Evolutionary conservation across 83 land plant genomes (phyloP), one percentile per base, ranked within the genome.

Genomic region (Diphasiastrum complanatum): DNA sequence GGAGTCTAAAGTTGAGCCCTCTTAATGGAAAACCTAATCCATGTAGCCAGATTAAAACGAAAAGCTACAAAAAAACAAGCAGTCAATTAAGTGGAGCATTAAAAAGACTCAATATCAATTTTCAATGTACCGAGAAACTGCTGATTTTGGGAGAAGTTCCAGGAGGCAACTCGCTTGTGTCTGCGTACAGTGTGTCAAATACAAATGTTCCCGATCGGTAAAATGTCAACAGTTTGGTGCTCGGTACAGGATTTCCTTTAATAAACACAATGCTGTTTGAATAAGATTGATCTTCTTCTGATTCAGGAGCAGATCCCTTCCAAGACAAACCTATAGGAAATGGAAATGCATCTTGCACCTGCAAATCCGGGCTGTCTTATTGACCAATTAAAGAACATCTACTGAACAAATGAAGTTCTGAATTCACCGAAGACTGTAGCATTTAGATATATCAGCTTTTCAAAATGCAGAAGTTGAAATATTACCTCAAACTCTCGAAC

Each of bases 321-420:
- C 85, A 83, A 30, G 79, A 67, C 33, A 91, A 37, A 47, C 73
- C 75, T 66, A 91, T 73, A 19, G 83, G 46, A 61, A 80, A 87
- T 4, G 92, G 97, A 37, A 80, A 91, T 19, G 80, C 61, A 60
- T 91, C 97, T 69, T 82, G 74, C 4, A 91, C 95, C 95, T 91
- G 47, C 29, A 63, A 4, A 50, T 18, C 48, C 4, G 48, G 27
- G 65, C 26, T 50, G 26, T 5, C 4, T 11, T 12, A 56, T 56
- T 28, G 10, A 28, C 4, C 30, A 19, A 22, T 24, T 3, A 5
- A 47, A 45, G 4, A 47, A 47, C 25, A 51, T 4, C 30, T 14
- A 11, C 33, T 20, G 20, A 35, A 24, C 12, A 4, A 59, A 59
- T 18, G 20, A 20, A 11, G 10, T 59, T 40, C 51, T 4, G 5